Conservation (phyloP, 345 rosid species). For the Ricinus communis region DNA sequence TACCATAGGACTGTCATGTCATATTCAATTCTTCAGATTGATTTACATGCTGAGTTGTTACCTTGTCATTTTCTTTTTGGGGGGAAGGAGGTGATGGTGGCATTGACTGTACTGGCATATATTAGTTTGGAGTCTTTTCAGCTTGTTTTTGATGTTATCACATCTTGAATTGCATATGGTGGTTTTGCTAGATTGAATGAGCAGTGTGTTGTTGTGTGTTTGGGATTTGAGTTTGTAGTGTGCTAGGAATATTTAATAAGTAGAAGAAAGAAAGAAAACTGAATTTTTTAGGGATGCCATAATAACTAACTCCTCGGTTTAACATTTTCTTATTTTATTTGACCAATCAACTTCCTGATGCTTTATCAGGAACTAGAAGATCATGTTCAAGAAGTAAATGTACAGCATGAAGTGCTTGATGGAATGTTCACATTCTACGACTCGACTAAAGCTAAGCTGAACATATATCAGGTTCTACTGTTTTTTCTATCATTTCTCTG, state of each 20-base stretch:
- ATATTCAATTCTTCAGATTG: too few species aligned
- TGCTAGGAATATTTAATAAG: not conserved
- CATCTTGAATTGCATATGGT: not conserved
- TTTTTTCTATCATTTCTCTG: not conserved
- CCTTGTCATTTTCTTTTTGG: too few species aligned
- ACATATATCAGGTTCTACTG: conserved; percentile 77
- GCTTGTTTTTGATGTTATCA: not conserved
- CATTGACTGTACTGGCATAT: not conserved
- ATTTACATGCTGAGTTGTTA: not conserved
- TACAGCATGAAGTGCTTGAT: conserved; percentile 80
- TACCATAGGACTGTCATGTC: too few species aligned
- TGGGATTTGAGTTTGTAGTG: not conserved
- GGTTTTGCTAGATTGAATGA: conserved; percentile 4
- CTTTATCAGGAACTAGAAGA: conserved; percentile 79
- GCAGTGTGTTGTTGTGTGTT: not conserved
- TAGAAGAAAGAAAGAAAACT: not conserved
- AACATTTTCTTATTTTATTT: not conserved
- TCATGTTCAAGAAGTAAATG: conserved; percentile 68
- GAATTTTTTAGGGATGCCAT: not conserved
- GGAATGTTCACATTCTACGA: conserved; percentile 90
- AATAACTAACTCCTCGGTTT: not conserved
- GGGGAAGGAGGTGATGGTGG: not conserved
- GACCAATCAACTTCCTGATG: conserved; percentile 7
- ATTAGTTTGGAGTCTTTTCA: not conserved
- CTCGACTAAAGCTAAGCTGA: conserved; percentile 69